Evolutionary conservation across 2,329 filamentous ascomycete species (phyloP), one percentile per base, ranked within the genome.

Genomic region (Apiospora malaysiana): DNA sequence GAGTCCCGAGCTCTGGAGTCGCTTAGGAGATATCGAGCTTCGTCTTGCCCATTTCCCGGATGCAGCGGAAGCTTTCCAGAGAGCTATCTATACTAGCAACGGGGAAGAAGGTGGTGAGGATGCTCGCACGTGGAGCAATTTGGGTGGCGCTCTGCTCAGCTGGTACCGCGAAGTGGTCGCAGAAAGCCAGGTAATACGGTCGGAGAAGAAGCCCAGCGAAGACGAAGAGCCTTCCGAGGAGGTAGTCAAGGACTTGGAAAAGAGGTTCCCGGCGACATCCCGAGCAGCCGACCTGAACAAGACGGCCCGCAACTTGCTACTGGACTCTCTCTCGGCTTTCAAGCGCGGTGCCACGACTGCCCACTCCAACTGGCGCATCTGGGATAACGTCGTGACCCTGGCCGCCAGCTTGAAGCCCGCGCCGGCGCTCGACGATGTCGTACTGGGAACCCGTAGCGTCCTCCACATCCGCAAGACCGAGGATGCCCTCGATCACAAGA

Each of bases 311-410:
- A 86, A 86, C 66, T 85, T 93, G 69, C 87, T 94, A 1, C 84
- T 87, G 0, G 94, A 97, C 78, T 91, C 96, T 0, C 88, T 99
- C 0, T 85, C 89, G 7, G 95, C 96, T 0, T 94, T 97, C 81
- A 96, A 97, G 79, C 92, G 93, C 73, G 96, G 95, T 12, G 94
- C 95, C 0, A 88, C 89, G 5, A 88, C 97, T 32, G 94, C 97
- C 68, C 89, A 94, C 80, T 91, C 94, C 76, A 95, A 95, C 82
- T 93, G 92, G 88, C 91, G 94, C 75, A 98, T 99, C 80, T 98
- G 95, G 95, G 94, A 97, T 79, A 99, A 99, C 77, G 92, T 98
- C 21, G 89, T 99, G 71, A 96, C 94, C 0, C 91, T 98, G 27
- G 92, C 93, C 0, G 90, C 93, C 0, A 93, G 94, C 1, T 88